These are phyloP conservation scores for Penicillium sp. DNA, from an alignment of 2,329 filamentous ascomycete genomes.

Conservation along the genomic window DNA sequence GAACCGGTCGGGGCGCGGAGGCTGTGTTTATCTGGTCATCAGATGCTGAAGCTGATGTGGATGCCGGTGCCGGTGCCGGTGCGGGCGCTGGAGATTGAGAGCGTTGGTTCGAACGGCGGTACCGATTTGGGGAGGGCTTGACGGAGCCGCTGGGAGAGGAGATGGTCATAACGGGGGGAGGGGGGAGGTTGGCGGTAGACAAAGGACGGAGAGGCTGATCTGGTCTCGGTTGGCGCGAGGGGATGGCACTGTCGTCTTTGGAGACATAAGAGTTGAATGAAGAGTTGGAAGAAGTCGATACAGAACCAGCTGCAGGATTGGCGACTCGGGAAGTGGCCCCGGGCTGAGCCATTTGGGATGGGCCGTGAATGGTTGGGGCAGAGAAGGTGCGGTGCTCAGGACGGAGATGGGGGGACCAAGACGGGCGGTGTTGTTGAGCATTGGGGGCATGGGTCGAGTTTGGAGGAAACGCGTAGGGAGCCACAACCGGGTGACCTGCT, in stretches of 20 bases:
- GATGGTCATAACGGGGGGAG: constrained; percentile 52
- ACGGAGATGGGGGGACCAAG: constrained; percentile 55
- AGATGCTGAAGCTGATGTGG: constrained; percentile 8
- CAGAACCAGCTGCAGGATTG: constrained; percentile 53
- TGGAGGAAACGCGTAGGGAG: constrained; percentile 78
- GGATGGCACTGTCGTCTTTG: constrained; percentile 52
- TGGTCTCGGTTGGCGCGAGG: constrained; percentile 39
- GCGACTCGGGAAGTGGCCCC: constrained; percentile 37
- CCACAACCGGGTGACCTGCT: constrained; percentile 61
- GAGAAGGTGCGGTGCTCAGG: constrained; percentile 58
- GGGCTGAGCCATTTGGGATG: constrained; percentile 31
- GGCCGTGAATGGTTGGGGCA: constrained; percentile 48
- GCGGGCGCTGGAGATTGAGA: constrained; percentile 12
- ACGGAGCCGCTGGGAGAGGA: constrained; percentile 51
- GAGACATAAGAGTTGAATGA: constrained; percentile 46
- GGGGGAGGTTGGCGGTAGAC: constrained; percentile 51
- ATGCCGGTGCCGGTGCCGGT: neutral
- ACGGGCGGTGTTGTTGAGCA: constrained; percentile 53
- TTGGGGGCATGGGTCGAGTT: constrained; percentile 55
- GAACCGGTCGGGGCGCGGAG: constrained; percentile 32
- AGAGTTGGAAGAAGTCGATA: constrained; percentile 55
- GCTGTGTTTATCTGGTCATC: constrained; percentile 46
- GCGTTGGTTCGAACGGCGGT: constrained; percentile 66
- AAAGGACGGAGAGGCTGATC: constrained; percentile 43
- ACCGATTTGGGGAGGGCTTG: constrained; percentile 78